Evolutionary conservation across 2,329 filamentous ascomycete species (phyloP), one percentile per base, ranked within the genome.

Genomic region (Microcyclospora tardicrescens): DNA sequence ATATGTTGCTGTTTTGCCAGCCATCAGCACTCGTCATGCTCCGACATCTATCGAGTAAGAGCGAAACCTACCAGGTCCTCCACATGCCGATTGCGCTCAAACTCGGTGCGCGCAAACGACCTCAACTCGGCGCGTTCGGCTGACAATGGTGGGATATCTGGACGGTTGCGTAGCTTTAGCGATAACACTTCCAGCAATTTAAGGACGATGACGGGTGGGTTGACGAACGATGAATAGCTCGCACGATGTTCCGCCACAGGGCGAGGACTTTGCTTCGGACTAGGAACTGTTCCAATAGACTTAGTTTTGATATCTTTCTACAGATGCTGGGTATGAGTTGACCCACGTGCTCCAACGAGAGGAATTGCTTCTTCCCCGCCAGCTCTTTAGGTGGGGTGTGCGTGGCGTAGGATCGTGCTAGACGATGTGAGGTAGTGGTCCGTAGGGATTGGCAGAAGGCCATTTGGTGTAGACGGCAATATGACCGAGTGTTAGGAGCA

Each of bases 91-190:
- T 68, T 61, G 35, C 63, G 58, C 47, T 69, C 65, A 41, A 71
- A 71, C 41, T 71, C 68, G 10, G 56, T 55, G 33, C 67, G 54
- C 5, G 67, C 68, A 46, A 66, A 71, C n/a, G 59, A 52, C 28
- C 58, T 56, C 60, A 71, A 64, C 38, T 71, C 68, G 31, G 49
- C 42, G 24, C 58, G 51, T 5, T 60, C 62, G 2, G 54, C 45
- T 4, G 57, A 56, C 19, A 8, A 24, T 5, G 53, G 47, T 2
- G 59, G 60, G 10, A 62, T 55, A 36, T 54, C 60, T 61, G 35
- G n/a, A 27, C 2, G 3, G 3, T 27, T 10, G 10, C 24, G 12
- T 6, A 9, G 30, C 8, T n/a, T n/a, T n/a, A 32, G 30, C 12
- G 12, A 32, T 32, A 4, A 10, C 10, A 32, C 12, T 32, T 30